These are phyloP conservation scores for Hypomontagnella submonticulosa DNA, from an alignment of 495 filamentous ascomycete species.

Conservation along the genomic window DNA sequence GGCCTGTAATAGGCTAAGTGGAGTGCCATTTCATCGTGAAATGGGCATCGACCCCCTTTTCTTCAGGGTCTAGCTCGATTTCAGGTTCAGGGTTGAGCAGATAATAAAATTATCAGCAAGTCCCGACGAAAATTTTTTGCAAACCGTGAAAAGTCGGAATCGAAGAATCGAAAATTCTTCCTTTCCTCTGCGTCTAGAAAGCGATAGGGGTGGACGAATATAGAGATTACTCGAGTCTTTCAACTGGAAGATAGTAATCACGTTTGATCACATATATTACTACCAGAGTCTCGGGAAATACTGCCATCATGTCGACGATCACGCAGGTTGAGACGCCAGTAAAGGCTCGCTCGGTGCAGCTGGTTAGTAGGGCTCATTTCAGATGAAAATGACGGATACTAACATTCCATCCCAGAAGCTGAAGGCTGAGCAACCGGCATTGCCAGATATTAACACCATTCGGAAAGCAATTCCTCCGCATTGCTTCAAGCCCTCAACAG, in stretches of 20 bases:
- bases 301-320: conserved; percentile 38
- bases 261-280: background rate
- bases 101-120: conserved; percentile 16
- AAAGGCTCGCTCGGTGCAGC: conserved; percentile 26
- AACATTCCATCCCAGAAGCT: conserved; percentile 21
- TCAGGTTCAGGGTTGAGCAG: conserved; percentile 18
- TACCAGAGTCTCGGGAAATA: background rate
- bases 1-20: conserved; percentile 32
- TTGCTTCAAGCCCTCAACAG: conserved; percentile 72
- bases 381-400: background rate
- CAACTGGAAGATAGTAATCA: conserved; percentile 3
- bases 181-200: conserved; percentile 3
- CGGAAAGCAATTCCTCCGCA: conserved; percentile 73
- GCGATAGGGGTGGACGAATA: conserved; percentile 5
- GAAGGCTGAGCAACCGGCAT: conserved; percentile 25
- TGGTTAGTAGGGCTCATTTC: conserved; percentile 23
- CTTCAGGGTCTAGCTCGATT: conserved; percentile 13
- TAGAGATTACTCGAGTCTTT: background rate
- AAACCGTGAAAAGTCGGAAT: conserved; percentile 22
- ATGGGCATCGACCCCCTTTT: conserved; percentile 31
- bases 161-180: conserved; percentile 4
- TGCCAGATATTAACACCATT: conserved; percentile 68
- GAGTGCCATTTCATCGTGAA: conserved; percentile 16
- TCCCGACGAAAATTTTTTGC: conserved; percentile 34
- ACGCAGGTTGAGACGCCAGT: conserved; percentile 35